Evolutionary conservation across 257 asterid genomes (phyloP).

Genomic region (Linaria vulgaris): DNA sequence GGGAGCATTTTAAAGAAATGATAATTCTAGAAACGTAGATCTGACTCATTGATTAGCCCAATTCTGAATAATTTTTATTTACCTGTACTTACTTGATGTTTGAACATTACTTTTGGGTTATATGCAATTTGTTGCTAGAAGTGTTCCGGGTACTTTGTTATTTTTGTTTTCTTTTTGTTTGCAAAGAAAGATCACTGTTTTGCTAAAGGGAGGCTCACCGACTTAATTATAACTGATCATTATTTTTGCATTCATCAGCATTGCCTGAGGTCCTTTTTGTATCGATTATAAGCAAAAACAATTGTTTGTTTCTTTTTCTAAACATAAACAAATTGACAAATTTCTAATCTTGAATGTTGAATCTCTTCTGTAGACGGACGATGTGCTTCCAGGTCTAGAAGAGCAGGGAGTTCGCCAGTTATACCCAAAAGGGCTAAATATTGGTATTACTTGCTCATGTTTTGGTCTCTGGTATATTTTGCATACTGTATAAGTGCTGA

Average conservation of each 20-base stretch:
- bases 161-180: neutral
- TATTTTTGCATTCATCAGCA: neutral
- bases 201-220: no score
- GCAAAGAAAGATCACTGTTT: neutral
- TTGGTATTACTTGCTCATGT: slow-evolving; percentile 44
- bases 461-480: slow-evolving; percentile 7
- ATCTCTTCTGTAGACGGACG: slow-evolving; percentile 67
- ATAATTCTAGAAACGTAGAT: neutral
- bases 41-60: neutral
- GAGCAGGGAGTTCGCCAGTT: slow-evolving; percentile 96
- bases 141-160: neutral
- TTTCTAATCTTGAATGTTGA: slow-evolving; percentile 19
- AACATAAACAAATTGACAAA: slow-evolving; percentile 15
- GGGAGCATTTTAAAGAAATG: neutral
- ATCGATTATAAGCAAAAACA: neutral
- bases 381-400: slow-evolving; percentile 86
- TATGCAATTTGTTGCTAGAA: neutral
- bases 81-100: neutral
- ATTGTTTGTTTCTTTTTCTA: neutral
- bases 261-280: slow-evolving; percentile 2
- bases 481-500: slow-evolving; percentile 1
- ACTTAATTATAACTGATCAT: no score
- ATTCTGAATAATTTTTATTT: slow-evolving; percentile 16
- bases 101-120: neutral
- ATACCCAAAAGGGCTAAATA: slow-evolving; percentile 80